Evolutionary conservation across 2,329 filamentous ascomycete species (phyloP), one percentile per base, ranked within the genome.

Genomic region (Botryotinia calthae): DNA sequence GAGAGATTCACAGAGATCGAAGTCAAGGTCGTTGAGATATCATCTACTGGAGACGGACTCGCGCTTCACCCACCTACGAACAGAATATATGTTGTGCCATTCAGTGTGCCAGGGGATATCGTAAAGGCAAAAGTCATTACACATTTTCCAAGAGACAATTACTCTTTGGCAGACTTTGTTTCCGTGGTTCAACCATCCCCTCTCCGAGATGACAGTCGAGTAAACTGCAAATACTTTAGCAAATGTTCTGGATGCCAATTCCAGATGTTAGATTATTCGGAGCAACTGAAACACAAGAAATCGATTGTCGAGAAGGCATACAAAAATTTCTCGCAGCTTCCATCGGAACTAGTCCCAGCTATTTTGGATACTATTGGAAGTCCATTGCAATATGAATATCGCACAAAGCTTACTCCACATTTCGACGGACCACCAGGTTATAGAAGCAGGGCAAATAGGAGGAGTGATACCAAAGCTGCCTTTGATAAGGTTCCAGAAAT

Each of bases 371-470:
- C 96, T 14, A 94, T 98, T 79, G 93, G 92, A 65, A 97, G 93
- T 59, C 96, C 96, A 3, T 83, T 97, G 75, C 91, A 97, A 82
- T 98, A 97, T 82, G 93, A 91, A 72, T 99, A 99, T 85, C 90
- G 96, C 71, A 99, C 96, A 31, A 99, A 99, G 84, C 87, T 99
- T 76, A 99, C 96, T 28, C 96, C 96, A 42, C 96, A 99, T 82
- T 99, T 98, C 80, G 92, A 97, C 80, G 92, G 89, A 0, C 93
- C 94, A 1, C 88, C 89, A 42, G 86, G 78, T 78, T 82, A 79
- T 72, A 83, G 77, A 80, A 85, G 77, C 82, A 86, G 74, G 83
- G 84, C 73, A 78, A 8, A 86, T 84, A 56, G 83, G 80, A 74
- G 82, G 87, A 82, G 81, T 79, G 85, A 87, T 73, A 84, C 85